Base-by-base conservation (phyloP, 1,284 basidiomycete genomes). In the Polyporus tsugae region DNA sequence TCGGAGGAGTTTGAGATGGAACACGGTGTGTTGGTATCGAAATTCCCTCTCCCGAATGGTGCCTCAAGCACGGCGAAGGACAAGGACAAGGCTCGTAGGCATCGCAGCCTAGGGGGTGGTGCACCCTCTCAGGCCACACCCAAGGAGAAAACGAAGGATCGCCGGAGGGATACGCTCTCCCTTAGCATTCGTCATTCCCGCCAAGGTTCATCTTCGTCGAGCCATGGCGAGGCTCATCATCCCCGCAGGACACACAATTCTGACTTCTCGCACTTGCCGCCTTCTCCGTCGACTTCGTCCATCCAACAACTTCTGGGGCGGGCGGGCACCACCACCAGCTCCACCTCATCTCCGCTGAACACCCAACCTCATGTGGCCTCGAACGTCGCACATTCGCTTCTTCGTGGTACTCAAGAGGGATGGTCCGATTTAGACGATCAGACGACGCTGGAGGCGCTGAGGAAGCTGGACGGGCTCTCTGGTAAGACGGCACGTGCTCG, bases 391-490 rank as follows among this genome's bases (percentile, higher is more conserved):
- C 91, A 95, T 78, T 92, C 93, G 17, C 81, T 94, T 65, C 83
- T 95, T 62, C 86, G 94, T 75, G 90, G 94, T 35, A 91, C 90
- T 6, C 89, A 95, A 75, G 93, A 95, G 78, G 93, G 93, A 29
- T 95, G 93, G 93, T 91, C 90, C 33, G 91, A 87, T 70, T 83
- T 94, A 73, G 92, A 93, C 76, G 94, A 97, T 75, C 91, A 95
- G 70, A 92, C 92, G 19, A 97, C 97, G 1, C 93, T 91, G 4
- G 96, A 98, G 77, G 95, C 95, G 4, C 85, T 99, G 61, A 89
- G 97, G 65, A 98, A 98, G 81, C 83, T 99, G 33, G 98, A 99
- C 76, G 97, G 97, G 0, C 80, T 99, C 15, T 89, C 90, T 4
- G 90, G 89, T 6, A 95, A 94, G 73, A 90, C 86, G 49, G 87